phyloP scores from a whole-genome alignment of 805 yeast genomes.

The Nakazawaea populi region DNA sequence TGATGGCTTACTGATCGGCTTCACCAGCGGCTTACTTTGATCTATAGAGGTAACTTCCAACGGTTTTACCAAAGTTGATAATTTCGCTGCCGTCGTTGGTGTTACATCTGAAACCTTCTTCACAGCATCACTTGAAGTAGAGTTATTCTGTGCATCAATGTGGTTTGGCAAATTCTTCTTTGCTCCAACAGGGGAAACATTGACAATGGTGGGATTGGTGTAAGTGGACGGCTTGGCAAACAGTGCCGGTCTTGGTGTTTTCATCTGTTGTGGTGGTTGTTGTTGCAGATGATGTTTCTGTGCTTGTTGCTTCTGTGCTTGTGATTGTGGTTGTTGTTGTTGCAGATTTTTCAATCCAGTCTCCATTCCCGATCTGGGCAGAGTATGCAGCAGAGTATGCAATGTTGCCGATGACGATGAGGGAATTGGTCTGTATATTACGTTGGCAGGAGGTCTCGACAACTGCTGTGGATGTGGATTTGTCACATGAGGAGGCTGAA shows the following conservation, averaged over 20 bases:
- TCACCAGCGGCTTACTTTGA: no score
- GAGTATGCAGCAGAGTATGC: no score
- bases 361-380: no score
- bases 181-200: no score
- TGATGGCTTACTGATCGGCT: conserved; percentile 1
- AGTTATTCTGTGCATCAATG: no score
- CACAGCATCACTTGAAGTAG: no score
- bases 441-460: conserved; percentile 7
- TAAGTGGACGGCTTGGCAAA: conserved; percentile 13
- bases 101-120: neutral
- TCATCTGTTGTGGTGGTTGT: conserved; percentile 1
- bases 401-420: no score
- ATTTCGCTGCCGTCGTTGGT: neutral
- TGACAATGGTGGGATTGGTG: neutral
- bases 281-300: neutral
- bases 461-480: conserved; percentile 14
- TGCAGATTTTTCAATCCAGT: no score
- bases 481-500: conserved; percentile 11
- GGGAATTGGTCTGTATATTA: neutral
- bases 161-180: no score
- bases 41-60: no score
- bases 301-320: no score
- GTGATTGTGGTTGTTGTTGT: no score
- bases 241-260: conserved; percentile 24
- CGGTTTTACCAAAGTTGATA: neutral